Conservation (phyloP, 176 grass and related monocot genomes). For the Coix lacrymajobi region DNA sequence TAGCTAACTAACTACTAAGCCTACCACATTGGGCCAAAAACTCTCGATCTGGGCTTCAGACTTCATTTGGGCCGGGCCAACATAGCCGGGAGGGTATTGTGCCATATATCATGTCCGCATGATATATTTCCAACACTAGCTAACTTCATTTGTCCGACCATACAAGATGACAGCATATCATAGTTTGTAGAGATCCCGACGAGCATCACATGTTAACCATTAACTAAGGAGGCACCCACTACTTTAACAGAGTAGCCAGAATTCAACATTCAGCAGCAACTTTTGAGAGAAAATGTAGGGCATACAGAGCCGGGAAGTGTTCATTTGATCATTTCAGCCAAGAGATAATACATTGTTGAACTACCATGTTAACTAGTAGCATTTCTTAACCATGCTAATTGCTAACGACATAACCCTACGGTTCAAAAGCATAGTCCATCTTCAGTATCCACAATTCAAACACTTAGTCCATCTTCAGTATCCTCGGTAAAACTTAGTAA, state of each 20-base stretch:
- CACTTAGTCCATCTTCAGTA: too few relatives aligned
- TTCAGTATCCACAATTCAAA: not conserved
- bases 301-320: not conserved
- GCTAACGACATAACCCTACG: not conserved
- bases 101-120: too few relatives aligned
- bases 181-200: not conserved
- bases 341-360: not conserved
- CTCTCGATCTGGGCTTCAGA: too few relatives aligned
- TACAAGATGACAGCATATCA: not conserved
- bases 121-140: too few relatives aligned
- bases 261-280: not conserved
- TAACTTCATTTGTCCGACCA: too few relatives aligned
- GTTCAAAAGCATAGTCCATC: not conserved
- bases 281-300: not conserved
- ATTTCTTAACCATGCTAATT: not conserved
- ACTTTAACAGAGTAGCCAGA: not conserved
- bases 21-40: too few relatives aligned
- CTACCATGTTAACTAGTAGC: not conserved
- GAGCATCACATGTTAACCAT: not conserved
- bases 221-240: not conserved
- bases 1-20: too few relatives aligned
- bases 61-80: too few relatives aligned
- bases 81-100: too few relatives aligned
- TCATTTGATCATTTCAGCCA: slow-evolving; percentile 11
- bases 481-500: too few relatives aligned